These are phyloP conservation scores for Pestalotiopsis sp. DNA, from an alignment of 2,329 filamentous ascomycete species.

Conservation along the genomic window DNA sequence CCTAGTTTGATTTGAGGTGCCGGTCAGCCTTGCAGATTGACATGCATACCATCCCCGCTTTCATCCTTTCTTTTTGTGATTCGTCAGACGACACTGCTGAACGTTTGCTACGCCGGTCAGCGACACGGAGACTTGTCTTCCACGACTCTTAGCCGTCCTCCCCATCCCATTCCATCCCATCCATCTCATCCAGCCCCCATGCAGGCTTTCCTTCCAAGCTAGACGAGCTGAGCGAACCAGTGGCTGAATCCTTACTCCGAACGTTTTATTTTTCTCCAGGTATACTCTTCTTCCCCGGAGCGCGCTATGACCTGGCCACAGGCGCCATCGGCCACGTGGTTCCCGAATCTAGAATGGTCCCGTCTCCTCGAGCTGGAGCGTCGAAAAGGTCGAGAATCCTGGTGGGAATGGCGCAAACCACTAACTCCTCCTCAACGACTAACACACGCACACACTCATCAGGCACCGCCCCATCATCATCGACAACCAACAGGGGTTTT, in stretches of 20 bases:
- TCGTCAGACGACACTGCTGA: neutral
- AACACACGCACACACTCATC: neutral
- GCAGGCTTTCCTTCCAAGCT: neutral
- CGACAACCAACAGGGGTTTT: neutral
- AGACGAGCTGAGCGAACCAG: neutral
- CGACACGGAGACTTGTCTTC: neutral
- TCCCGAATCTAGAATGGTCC: neutral
- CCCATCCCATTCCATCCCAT: neutral
- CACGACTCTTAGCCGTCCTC: neutral
- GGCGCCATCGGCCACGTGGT: slow-evolving; percentile 2
- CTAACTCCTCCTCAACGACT: neutral
- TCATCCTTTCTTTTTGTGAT: neutral
- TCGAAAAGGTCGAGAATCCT: neutral
- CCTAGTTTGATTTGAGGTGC: neutral
- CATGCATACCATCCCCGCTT: slow-evolving; percentile 5
- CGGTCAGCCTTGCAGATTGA: slow-evolving; percentile 11
- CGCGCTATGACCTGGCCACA: slow-evolving; percentile 2
- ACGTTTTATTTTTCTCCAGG: neutral
- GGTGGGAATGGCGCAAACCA: neutral
- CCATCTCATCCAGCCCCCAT: neutral
- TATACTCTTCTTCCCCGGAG: neutral
- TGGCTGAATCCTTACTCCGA: neutral
- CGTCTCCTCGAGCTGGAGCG: neutral
- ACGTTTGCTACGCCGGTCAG: neutral
- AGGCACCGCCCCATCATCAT: neutral